Conservation (phyloP, 352 stramenopile genomes). For the Pythium dissotocum region DNA sequence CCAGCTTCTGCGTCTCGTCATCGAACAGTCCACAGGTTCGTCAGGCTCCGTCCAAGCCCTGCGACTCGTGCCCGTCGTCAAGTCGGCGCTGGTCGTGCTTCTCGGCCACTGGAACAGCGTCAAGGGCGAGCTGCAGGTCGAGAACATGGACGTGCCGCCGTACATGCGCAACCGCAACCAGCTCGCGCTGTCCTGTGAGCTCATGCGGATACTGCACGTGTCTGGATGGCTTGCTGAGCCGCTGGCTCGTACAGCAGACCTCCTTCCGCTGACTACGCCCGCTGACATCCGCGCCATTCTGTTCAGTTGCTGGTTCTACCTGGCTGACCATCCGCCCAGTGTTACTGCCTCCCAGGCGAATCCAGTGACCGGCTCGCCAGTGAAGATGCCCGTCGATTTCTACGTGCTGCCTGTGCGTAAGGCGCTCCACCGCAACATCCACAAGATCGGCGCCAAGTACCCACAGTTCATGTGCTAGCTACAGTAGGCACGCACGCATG, state of each 20-base stretch:
- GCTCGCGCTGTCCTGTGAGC: conserved; percentile 59
- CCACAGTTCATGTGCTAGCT: conserved; percentile 65
- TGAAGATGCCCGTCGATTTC: conserved; percentile 64
- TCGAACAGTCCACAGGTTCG: conserved; percentile 37
- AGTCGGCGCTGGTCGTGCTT: conserved; percentile 71
- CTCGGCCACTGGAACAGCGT: conserved; percentile 84
- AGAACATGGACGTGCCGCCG: conserved; percentile 78
- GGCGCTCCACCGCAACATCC: conserved; percentile 77
- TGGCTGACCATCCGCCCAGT: conserved; percentile 67
- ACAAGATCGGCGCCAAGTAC: conserved; percentile 71
- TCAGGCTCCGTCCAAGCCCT: conserved; percentile 47
- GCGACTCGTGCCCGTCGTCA: conserved; percentile 72
- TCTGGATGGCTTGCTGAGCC: conserved; percentile 62
- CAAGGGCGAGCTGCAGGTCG: conserved; percentile 56
- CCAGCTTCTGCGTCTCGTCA: conserved; percentile 45
- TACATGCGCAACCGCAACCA: conserved; percentile 82
- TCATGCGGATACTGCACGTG: conserved; percentile 57
- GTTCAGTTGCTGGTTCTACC: conserved; percentile 85
- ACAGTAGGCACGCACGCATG: neutral
- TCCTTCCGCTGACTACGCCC: conserved; percentile 68
- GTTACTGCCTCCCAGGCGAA: conserved; percentile 13
- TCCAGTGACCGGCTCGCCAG: conserved; percentile 18
- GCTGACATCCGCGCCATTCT: conserved; percentile 76
- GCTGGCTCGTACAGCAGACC: conserved; percentile 51
- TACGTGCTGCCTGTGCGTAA: conserved; percentile 79